Evolutionary conservation across 2,329 filamentous ascomycete genomes (phyloP).

Genomic region (Pleurostoma richardsiae): DNA sequence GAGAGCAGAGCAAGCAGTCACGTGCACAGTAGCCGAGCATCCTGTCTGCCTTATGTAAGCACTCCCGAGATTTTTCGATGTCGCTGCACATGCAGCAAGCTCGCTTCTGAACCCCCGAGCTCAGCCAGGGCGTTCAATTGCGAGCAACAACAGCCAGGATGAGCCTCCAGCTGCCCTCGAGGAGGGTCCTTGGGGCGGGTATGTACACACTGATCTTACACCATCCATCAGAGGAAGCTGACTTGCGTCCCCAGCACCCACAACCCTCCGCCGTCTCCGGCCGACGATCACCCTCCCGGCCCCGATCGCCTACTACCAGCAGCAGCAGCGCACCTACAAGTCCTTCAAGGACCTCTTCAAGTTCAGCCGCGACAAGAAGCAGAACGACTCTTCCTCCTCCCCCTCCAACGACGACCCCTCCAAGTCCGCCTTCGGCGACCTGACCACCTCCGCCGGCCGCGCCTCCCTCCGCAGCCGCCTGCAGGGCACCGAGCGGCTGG

Average conservation of each 20-base stretch:
- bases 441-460: slow-evolving; percentile 22
- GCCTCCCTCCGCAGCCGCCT: slow-evolving; percentile 21
- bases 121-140: background rate
- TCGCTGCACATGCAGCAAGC: background rate
- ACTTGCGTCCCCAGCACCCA: slow-evolving; percentile 6
- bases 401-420: slow-evolving; percentile 8
- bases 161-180: slow-evolving; percentile 60
- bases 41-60: slow-evolving; percentile 6
- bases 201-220: slow-evolving; percentile 12
- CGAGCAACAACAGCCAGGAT: slow-evolving; percentile 35
- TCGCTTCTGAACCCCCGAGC: background rate
- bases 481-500: slow-evolving; percentile 27
- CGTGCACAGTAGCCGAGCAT: slow-evolving; percentile 1
- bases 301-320: slow-evolving; percentile 1
- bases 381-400: background rate
- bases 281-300: slow-evolving; percentile 7
- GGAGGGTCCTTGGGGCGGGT: slow-evolving; percentile 59
- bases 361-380: slow-evolving; percentile 18
- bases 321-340: slow-evolving; percentile 1
- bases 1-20: slow-evolving; percentile 1
- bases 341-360: slow-evolving; percentile 3
- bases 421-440: slow-evolving; percentile 8
- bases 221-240: slow-evolving; percentile 1
- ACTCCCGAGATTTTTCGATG: background rate
- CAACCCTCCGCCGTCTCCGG: slow-evolving; percentile 9